Evolutionary conservation across 139 green algal genomes (phyloP).

Genomic region (Pseudopediastrum boryanum): DNA sequence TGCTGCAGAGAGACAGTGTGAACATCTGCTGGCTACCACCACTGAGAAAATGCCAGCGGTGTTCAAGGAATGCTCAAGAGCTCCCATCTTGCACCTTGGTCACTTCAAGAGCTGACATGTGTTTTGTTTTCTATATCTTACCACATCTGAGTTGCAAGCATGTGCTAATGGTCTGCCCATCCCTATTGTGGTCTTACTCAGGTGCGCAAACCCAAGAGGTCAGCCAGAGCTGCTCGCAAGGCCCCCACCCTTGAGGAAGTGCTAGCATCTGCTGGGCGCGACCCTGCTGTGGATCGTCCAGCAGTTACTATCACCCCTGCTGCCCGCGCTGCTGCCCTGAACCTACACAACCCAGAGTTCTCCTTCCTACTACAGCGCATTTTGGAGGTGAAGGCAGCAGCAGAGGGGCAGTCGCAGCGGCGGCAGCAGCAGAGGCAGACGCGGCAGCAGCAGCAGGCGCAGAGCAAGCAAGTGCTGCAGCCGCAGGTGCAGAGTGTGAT

Average conservation of each 20-base stretch:
- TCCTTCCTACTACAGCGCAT: conserved; percentile 22
- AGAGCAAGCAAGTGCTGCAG: neutral
- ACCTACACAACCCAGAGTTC: conserved; percentile 31
- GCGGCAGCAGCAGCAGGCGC: conserved; percentile 26
- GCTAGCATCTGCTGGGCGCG: too few relatives aligned
- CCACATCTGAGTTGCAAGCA: too few relatives aligned
- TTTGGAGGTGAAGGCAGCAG: neutral
- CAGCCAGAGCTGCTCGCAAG: neutral
- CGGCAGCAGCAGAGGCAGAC: too few relatives aligned
- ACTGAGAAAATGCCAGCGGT: too few relatives aligned
- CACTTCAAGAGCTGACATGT: too few relatives aligned
- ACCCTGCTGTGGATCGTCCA: neutral
- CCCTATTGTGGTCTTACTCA: neutral
- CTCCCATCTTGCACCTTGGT: too few relatives aligned
- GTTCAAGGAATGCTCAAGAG: too few relatives aligned
- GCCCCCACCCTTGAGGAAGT: too few relatives aligned
- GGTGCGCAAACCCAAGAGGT: conserved; percentile 38
- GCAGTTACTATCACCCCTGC: neutral
- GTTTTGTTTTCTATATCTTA: too few relatives aligned
- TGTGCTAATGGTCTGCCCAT: neutral
- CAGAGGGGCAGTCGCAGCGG: neutral
- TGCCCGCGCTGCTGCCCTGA: neutral
- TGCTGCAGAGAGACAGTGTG: too few relatives aligned
- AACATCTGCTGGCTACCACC: too few relatives aligned
- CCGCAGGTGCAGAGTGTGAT: conserved; percentile 35